Evolutionary conservation across 208 protist genomes (phyloP).

Genomic region (Leishmania arabica): DNA sequence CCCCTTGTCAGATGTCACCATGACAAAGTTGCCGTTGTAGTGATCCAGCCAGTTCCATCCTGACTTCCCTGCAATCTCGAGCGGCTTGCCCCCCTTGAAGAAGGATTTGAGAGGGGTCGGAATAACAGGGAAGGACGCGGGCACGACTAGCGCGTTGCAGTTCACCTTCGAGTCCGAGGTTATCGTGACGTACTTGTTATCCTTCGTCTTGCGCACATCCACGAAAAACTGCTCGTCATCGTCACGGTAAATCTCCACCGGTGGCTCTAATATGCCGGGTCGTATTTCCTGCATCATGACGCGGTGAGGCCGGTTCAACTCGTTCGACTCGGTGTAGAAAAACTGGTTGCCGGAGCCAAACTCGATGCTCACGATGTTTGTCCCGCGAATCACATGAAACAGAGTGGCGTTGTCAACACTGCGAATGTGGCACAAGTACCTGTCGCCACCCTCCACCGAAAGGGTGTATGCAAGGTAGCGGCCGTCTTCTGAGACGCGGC

Average conservation of each 20-base stretch:
- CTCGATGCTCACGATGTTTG: slow-evolving; percentile 92
- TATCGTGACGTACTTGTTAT: slow-evolving; percentile 80
- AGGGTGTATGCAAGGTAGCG: slow-evolving; percentile 91
- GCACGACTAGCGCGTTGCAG: slow-evolving; percentile 74
- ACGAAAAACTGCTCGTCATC: slow-evolving; percentile 92
- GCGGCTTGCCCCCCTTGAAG: slow-evolving; percentile 65
- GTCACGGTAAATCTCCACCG: slow-evolving; percentile 87
- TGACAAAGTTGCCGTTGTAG: slow-evolving; percentile 85
- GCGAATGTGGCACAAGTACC: slow-evolving; percentile 91
- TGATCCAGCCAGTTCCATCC: slow-evolving; percentile 92
- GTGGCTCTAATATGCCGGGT: slow-evolving; percentile 79
- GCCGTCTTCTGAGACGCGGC: slow-evolving; percentile 88
- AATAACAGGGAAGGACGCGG: slow-evolving; percentile 84
- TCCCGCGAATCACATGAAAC: slow-evolving; percentile 90
- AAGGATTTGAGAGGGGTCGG: slow-evolving; percentile 63
- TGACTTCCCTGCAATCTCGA: slow-evolving; percentile 80
- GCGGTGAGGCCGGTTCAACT: slow-evolving; percentile 82
- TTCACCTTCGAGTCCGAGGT: slow-evolving; percentile 91
- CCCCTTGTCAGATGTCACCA: slow-evolving; percentile 84
- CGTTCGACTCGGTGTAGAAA: slow-evolving; percentile 92
- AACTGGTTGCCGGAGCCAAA: slow-evolving; percentile 86
- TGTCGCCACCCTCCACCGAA: slow-evolving; percentile 86
- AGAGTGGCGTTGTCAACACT: slow-evolving; percentile 89
- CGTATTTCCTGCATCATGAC: slow-evolving; percentile 92
- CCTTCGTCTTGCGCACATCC: slow-evolving; percentile 89